A percentile compares a stretch with the other conserved stretches of the same genome.
These are phyloP conservation scores for Lasiodiplodia theobromae DNA, from an alignment of 2,329 filamentous ascomycete genomes.

Conservation along the genomic window DNA sequence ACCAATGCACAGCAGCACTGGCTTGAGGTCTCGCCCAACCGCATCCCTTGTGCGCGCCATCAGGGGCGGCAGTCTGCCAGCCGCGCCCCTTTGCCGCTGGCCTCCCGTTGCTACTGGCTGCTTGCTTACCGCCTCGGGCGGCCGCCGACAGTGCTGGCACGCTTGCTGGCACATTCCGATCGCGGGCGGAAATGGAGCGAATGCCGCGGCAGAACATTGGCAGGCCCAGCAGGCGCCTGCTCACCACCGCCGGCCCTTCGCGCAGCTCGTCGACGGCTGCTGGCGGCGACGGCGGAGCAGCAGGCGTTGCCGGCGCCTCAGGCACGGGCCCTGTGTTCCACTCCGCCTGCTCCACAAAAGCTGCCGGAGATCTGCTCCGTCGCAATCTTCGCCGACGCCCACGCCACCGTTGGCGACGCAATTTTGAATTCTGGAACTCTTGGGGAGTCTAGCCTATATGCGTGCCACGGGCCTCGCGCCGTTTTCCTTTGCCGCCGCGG, in stretches of 20 bases:
- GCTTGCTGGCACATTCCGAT: slow-evolving; percentile 24
- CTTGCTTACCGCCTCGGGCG: slow-evolving; percentile 24
- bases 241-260: background rate
- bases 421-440: slow-evolving; percentile 16
- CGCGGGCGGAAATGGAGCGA: slow-evolving; percentile 11
- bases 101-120: slow-evolving; percentile 13
- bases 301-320: slow-evolving; percentile 20
- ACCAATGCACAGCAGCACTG: background rate
- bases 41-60: slow-evolving; percentile 25
- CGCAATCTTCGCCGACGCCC: slow-evolving; percentile 23
- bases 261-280: slow-evolving; percentile 10
- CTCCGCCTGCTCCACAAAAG: slow-evolving; percentile 28
- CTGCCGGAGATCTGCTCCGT: slow-evolving; percentile 26
- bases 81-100: slow-evolving; percentile 5
- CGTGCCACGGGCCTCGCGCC: slow-evolving; percentile 1
- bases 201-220: slow-evolving; percentile 11
- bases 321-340: slow-evolving; percentile 22
- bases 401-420: slow-evolving; percentile 13
- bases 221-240: background rate
- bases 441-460: slow-evolving; percentile 16
- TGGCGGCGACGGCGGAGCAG: slow-evolving; percentile 6
- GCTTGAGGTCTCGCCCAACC: slow-evolving; percentile 3
- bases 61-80: slow-evolving; percentile 17
- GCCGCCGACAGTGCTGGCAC: slow-evolving; percentile 7
- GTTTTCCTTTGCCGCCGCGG: background rate